Base-by-base conservation (phyloP, 345 rosid species). In the Cochlearia excelsa region DNA sequence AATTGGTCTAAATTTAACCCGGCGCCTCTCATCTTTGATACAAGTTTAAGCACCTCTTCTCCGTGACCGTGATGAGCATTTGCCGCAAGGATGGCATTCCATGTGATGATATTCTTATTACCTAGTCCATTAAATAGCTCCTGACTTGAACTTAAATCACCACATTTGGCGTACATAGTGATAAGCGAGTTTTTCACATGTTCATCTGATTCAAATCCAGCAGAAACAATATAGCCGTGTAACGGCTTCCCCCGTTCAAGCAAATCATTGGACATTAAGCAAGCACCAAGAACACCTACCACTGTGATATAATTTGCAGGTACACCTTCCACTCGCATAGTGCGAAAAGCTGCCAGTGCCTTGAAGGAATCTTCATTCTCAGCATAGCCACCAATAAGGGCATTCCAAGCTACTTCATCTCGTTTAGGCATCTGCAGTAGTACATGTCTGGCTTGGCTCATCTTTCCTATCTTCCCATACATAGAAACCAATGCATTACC, bases 91-190 rank as follows among this genome's bases (percentile, higher is more conserved):
- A 82, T 70, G 16, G 86, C 81, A 61, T 84, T 86, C 95, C 98
- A 91, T n/a, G 98, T 59, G 71, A 74, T 71, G 30, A 80, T 63
- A 58, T 71, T 80, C 79, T 60, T 68, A 46, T 70, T 30, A 41
- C 57, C 72, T 61, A 86, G 69, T 55, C 68, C 57, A 30, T 68
- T 44, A 72, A 91, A 91, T 50, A 88, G 74, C 42, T 43, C 66
- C 47, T 66, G 66, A 69, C 96, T 79, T 16, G 77, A 77, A 72
- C 37, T 64, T 30, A 86, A 81, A 78, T 86, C 87, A 26, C 90
- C 92, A 59, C 98, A 82, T 74, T 74, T 82, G 26, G 87, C 88
- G 50, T 91, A 91, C 96, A 84, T 84, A 27, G 75, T 80, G 73
- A 91, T 81, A 49, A 91, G 90, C 8, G 95, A 84, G 57, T 83